Percentiles rank a stretch among this genome's conserved stretches.
Evolutionary conservation across 148 eudicot species (phyloP).

Genomic region (Fagopyrum tataricum): DNA sequence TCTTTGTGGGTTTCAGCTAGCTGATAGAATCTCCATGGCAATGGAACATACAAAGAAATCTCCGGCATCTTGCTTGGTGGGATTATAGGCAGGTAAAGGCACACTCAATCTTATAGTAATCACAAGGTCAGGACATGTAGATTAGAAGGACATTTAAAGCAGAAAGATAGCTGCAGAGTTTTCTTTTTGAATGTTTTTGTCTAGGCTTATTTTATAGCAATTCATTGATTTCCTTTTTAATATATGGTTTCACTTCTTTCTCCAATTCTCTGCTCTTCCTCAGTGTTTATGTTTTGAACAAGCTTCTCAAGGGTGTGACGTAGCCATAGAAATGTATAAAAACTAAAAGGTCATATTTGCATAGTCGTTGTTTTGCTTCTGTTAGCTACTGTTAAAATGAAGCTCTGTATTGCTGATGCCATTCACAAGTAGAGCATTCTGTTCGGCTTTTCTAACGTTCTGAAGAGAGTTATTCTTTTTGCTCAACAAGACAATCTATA

Average conservation of each 20-base stretch:
- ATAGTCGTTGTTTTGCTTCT: not conserved
- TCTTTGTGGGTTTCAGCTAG: not conserved
- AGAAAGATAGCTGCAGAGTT: not conserved
- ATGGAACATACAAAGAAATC: not conserved
- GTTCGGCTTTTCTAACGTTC: not conserved
- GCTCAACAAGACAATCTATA: too few relatives aligned
- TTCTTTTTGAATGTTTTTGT: not conserved
- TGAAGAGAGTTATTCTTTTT: not conserved
- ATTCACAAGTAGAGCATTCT: not conserved
- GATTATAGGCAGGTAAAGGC: not conserved
- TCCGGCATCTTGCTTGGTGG: not conserved
- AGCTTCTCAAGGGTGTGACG: not conserved
- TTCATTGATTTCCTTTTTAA: not conserved
- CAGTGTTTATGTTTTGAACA: not conserved
- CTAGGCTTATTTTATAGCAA: not conserved
- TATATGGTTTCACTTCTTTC: not conserved
- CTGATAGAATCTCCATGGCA: not conserved
- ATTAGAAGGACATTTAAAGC: conserved; percentile 1
- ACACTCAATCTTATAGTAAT: conserved; percentile 6
- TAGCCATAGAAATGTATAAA: conserved; percentile 6
- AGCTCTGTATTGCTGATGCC: not conserved
- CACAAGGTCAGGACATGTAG: not conserved
- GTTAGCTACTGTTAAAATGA: not conserved
- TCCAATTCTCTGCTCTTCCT: not conserved
- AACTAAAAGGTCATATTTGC: conserved; percentile 2